Conservation (phyloP, 2,329 filamentous ascomycete species). For the Davidsoniella virescens region DNA sequence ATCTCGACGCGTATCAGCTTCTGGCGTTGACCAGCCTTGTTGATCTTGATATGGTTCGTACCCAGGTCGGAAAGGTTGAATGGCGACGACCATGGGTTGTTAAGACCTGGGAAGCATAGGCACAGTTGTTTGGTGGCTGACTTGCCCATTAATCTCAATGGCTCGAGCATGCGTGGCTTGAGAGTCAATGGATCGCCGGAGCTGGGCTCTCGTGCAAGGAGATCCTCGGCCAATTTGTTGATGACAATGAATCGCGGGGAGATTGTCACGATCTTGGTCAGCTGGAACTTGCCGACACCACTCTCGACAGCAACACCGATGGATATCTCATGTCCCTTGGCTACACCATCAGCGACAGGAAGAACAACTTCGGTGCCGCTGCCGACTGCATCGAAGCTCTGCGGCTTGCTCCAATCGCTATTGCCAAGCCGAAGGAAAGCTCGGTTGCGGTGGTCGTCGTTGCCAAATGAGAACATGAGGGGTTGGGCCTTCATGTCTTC, state of each 20-base stretch:
- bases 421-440: conserved; percentile 75
- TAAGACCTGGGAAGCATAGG: conserved; percentile 80
- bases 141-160: conserved; percentile 79
- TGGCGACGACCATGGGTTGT: conserved; percentile 94
- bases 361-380: conserved; percentile 80
- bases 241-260: conserved; percentile 86
- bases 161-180: conserved; percentile 61
- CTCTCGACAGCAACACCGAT: conserved; percentile 77
- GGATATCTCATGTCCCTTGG: conserved; percentile 62
- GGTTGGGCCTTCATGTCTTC: conserved; percentile 40
- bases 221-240: conserved; percentile 77
- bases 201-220: conserved; percentile 80
- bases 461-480: conserved; percentile 90
- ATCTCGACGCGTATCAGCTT: conserved; percentile 76
- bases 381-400: conserved; percentile 94
- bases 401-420: conserved; percentile 90
- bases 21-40: conserved; percentile 78
- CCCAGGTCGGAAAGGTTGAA: conserved; percentile 96
- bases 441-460: conserved; percentile 79
- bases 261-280: conserved; percentile 89
- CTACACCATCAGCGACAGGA: conserved; percentile 32
- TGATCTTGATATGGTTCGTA: conserved; percentile 82
- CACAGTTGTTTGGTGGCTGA: conserved; percentile 74
- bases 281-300: conserved; percentile 92
- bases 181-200: conserved; percentile 73